phyloP scores from a whole-genome alignment of 2,329 filamentous ascomycete genomes.

The Alternaria atra region DNA sequence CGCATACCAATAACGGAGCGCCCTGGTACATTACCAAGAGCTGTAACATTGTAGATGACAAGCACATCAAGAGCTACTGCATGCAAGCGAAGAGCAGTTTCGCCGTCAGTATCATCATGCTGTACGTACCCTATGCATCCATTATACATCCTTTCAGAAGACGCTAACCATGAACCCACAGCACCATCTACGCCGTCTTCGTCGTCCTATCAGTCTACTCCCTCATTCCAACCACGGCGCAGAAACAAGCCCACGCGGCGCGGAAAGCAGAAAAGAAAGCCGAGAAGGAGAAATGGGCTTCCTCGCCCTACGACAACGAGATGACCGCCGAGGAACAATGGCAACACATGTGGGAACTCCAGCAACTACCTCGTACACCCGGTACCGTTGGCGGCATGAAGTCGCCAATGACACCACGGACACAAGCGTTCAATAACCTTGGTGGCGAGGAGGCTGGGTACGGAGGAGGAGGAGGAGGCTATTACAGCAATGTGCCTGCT shows the following conservation, averaged over 20 bases:
- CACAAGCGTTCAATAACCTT: conserved; percentile 44
- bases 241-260: conserved; percentile 33
- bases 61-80: conserved; percentile 67
- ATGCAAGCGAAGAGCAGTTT: conserved; percentile 73
- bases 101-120: conserved; percentile 70
- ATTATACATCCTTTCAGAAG: background rate
- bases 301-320: conserved; percentile 39
- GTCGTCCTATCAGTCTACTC: conserved; percentile 67
- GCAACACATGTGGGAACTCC: conserved; percentile 55
- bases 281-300: conserved; percentile 47
- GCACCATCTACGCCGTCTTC: conserved; percentile 68
- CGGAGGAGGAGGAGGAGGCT: conserved; percentile 15
- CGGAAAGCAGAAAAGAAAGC: conserved; percentile 46
- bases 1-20: conserved; percentile 67
- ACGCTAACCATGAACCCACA: conserved; percentile 41
- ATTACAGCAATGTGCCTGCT: conserved; percentile 18
- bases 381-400: conserved; percentile 42
- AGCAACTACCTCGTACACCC: conserved; percentile 49
- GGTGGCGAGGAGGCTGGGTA: conserved; percentile 27
- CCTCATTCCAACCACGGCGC: conserved; percentile 55
- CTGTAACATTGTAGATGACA: conserved; percentile 68
- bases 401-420: conserved; percentile 46
- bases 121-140: conserved; percentile 62
- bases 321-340: conserved; percentile 51
- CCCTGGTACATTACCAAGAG: conserved; percentile 80